Percentiles rank a stretch among this genome's conserved stretches.
Conservation (phyloP, 139 green algal species). For the Asterochloris erici region DNA sequence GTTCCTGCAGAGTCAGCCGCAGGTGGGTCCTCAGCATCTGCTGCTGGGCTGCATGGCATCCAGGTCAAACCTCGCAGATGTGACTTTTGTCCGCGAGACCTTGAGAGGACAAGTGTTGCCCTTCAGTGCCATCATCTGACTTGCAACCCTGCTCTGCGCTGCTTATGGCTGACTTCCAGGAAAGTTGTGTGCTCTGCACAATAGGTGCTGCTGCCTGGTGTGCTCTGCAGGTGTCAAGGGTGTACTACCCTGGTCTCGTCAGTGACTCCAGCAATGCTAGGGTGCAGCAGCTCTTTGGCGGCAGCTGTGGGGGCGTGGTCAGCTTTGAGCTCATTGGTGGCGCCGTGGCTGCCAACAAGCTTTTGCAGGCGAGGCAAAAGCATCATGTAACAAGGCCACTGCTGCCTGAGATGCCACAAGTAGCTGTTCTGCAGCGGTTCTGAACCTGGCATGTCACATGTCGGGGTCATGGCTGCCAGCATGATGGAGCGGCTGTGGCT, state of each 20-base stretch:
- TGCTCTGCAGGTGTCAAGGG: conserved; percentile 16
- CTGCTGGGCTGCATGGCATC: background rate
- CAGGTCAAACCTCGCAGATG: background rate
- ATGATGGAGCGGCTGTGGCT: background rate
- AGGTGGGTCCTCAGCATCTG: conserved; percentile 24
- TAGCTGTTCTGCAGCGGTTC: background rate
- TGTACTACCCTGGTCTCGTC: conserved; percentile 59
- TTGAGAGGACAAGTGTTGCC: background rate
- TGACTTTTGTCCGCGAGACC: too few species aligned
- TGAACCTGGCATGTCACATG: background rate
- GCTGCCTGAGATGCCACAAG: background rate
- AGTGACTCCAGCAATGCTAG: conserved; percentile 42
- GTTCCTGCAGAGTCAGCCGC: conserved; percentile 52
- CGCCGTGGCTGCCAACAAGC: conserved; percentile 23
- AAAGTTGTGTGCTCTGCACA: background rate
- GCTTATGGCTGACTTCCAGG: background rate
- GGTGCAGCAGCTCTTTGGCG: conserved; percentile 53
- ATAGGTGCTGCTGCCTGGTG: background rate
- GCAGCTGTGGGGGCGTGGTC: conserved; percentile 62
- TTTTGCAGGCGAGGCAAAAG: conserved; percentile 16
- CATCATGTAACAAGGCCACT: background rate
- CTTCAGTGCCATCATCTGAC: background rate
- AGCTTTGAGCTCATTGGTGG: conserved; percentile 65
- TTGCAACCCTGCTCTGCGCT: background rate
- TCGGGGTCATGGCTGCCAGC: background rate